Percentiles rank a stretch among this genome's conserved stretches.
These are phyloP conservation scores for Anthracocystis panici-leucophaei DNA, from an alignment of 1,284 basidiomycete species.

Conservation along the genomic window DNA sequence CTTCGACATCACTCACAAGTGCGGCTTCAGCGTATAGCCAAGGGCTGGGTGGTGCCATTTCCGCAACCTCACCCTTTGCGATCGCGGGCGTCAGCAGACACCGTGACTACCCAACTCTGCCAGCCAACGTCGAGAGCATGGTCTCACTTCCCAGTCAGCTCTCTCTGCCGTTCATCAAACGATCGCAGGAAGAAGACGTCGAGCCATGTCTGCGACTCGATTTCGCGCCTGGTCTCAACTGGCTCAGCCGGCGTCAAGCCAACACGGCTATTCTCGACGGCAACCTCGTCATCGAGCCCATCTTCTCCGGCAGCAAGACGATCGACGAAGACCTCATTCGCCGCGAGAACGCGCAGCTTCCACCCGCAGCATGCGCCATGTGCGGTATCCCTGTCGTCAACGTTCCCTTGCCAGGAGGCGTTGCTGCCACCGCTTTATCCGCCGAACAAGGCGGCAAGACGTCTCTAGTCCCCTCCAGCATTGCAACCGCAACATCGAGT, in stretches of 20 bases:
- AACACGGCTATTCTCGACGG: slow-evolving; percentile 86
- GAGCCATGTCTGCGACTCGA: slow-evolving; percentile 93
- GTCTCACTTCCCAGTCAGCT: slow-evolving; percentile 68
- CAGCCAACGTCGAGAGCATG: slow-evolving; percentile 61
- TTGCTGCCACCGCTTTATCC: slow-evolving; percentile 34
- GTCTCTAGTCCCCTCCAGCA: slow-evolving; percentile 39
- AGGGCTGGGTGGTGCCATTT: slow-evolving; percentile 21
- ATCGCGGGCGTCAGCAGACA: slow-evolving; percentile 75
- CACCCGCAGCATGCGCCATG: slow-evolving; percentile 64
- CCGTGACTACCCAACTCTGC: slow-evolving; percentile 75
- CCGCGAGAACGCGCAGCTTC: slow-evolving; percentile 50
- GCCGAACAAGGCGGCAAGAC: slow-evolving; percentile 43
- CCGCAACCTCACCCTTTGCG: slow-evolving; percentile 49
- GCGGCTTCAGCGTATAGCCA: slow-evolving; percentile 50
- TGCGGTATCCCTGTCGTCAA: slow-evolving; percentile 65
- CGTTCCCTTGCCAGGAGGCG: slow-evolving; percentile 56
- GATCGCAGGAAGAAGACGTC: slow-evolving; percentile 87
- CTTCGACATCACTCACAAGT: slow-evolving; percentile 20
- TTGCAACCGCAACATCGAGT: slow-evolving; percentile 49
- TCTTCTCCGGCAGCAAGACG: slow-evolving; percentile 72
- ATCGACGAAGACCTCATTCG: slow-evolving; percentile 60
- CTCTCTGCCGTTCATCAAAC: slow-evolving; percentile 84
- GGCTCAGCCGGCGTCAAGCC: slow-evolving; percentile 89
- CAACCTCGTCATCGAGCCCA: slow-evolving; percentile 90
- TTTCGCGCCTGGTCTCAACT: slow-evolving; percentile 91